Percentiles rank a stretch among this genome's conserved stretches.
Conservation (phyloP, 1,139 yeast genomes). For the Yarrowia galli region DNA sequence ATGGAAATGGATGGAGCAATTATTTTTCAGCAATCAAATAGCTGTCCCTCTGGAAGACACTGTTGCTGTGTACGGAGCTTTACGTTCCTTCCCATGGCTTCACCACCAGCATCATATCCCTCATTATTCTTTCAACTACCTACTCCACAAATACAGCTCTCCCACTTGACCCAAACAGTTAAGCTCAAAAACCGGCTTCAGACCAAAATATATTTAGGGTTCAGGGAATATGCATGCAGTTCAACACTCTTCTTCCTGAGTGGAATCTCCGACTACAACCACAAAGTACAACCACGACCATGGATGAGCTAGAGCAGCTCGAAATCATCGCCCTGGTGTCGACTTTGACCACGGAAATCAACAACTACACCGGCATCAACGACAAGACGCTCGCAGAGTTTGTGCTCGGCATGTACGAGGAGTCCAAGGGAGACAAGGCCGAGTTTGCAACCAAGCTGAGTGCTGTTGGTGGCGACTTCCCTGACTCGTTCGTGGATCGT, state of each 20-base stretch:
- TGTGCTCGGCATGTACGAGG: constrained; percentile 58
- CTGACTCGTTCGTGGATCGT: constrained; percentile 54
- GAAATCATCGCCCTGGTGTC: constrained; percentile 51
- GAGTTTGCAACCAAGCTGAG: constrained; percentile 57
- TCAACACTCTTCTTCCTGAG: constrained; percentile 1
- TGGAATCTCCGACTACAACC: neutral
- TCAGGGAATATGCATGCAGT: neutral
- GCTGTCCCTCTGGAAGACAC: too few species aligned
- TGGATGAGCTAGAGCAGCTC: constrained; percentile 49
- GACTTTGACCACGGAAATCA: constrained; percentile 49
- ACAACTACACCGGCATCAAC: constrained; percentile 48
- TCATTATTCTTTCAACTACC: neutral
- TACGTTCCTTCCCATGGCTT: too few species aligned
- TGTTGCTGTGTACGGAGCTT: too few species aligned
- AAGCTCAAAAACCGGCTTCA: too few species aligned
- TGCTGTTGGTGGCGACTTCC: constrained; percentile 71
- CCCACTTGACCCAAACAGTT: neutral
- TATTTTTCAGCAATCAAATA: too few species aligned
- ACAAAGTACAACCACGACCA: constrained; percentile 31
- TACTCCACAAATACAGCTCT: too few species aligned
- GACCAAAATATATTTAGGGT: neutral
- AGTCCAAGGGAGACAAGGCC: constrained; percentile 47
- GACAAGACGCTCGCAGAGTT: constrained; percentile 64
- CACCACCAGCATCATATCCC: too few species aligned
- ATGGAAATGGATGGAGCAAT: neutral